Conservation (phyloP, 192 early-diverging fungal genomes). For the Mortierella alpina region DNA sequence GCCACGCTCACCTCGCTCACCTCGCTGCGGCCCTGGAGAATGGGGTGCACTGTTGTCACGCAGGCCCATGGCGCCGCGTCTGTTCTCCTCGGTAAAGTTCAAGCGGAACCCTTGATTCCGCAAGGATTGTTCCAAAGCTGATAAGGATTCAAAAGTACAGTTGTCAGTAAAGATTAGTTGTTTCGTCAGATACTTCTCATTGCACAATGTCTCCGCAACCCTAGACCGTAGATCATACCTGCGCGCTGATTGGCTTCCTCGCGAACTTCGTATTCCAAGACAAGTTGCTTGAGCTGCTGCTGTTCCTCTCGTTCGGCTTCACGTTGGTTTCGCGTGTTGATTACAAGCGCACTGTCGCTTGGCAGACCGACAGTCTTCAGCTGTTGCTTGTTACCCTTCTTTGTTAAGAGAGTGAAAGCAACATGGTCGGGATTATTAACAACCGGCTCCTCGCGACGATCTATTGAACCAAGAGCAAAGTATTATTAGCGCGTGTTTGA, state of each 20-base stretch:
- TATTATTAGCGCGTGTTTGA: too few species aligned
- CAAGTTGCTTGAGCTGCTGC: slow-evolving; percentile 89
- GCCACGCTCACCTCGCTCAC: not conserved
- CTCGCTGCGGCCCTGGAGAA: not conserved
- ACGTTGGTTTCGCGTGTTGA: slow-evolving; percentile 84
- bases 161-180: not conserved
- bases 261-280: slow-evolving; percentile 89
- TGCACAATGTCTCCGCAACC: too few species aligned
- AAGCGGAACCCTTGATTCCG: slow-evolving; percentile 48
- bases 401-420: slow-evolving; percentile 84
- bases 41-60: not conserved
- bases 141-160: not conserved
- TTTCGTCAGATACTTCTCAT: not conserved
- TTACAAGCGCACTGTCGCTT: slow-evolving; percentile 83
- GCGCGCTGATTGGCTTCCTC: slow-evolving; percentile 68
- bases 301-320: slow-evolving; percentile 91
- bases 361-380: slow-evolving; percentile 83
- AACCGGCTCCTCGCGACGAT: slow-evolving; percentile 41
- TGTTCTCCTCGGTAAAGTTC: slow-evolving; percentile 39
- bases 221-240: slow-evolving; percentile 12
- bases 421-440: slow-evolving; percentile 63
- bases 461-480: not conserved
- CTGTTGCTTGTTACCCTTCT: slow-evolving; percentile 88
- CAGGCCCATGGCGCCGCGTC: slow-evolving; percentile 13
- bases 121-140: slow-evolving; percentile 43